These are phyloP conservation scores for Phytophthora chlamydospora DNA, from an alignment of 352 stramenopile species.

Conservation along the genomic window DNA sequence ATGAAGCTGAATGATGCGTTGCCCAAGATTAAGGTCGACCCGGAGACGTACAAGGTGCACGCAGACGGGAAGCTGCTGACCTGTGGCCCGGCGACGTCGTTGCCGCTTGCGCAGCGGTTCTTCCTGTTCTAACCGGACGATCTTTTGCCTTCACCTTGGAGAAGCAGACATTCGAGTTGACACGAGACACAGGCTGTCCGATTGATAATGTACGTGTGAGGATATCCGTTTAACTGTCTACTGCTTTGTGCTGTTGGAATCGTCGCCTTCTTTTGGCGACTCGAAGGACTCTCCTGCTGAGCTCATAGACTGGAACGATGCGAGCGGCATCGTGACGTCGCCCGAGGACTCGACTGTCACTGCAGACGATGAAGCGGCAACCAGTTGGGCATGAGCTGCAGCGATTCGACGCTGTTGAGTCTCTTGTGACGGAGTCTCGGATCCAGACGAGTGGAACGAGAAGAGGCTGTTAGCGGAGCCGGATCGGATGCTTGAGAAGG, in stretches of 20 bases:
- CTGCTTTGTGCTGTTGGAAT: constrained; percentile 20
- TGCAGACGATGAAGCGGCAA: constrained; percentile 35
- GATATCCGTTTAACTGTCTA: constrained; percentile 28
- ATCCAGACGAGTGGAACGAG: constrained; percentile 37
- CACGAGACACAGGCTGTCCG: constrained; percentile 1
- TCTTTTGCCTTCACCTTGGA: background rate
- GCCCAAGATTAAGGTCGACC: constrained; percentile 94
- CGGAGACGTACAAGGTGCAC: constrained; percentile 96
- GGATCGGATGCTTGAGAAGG: constrained; percentile 37
- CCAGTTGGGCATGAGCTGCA: constrained; percentile 28
- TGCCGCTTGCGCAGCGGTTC: constrained; percentile 93
- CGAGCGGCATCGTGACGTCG: constrained; percentile 31
- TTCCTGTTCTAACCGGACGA: constrained; percentile 90
- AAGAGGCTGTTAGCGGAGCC: constrained; percentile 39
- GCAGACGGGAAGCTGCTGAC: constrained; percentile 90
- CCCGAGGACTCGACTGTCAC: constrained; percentile 29
- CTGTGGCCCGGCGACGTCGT: constrained; percentile 80
- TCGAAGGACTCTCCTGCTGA: constrained; percentile 30
- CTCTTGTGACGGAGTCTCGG: constrained; percentile 21
- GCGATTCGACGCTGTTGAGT: constrained; percentile 23
- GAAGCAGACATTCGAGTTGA: constrained; percentile 8
- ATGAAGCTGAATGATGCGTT: constrained; percentile 97
- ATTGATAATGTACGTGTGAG: constrained; percentile 30
- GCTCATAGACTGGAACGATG: constrained; percentile 34
- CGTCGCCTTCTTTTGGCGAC: constrained; percentile 30